Percentiles rank a stretch among this genome's conserved stretches.
phyloP scores from a whole-genome alignment of 371 early-diverging fungal genomes.

The Apophysomyces trapeziformis region DNA sequence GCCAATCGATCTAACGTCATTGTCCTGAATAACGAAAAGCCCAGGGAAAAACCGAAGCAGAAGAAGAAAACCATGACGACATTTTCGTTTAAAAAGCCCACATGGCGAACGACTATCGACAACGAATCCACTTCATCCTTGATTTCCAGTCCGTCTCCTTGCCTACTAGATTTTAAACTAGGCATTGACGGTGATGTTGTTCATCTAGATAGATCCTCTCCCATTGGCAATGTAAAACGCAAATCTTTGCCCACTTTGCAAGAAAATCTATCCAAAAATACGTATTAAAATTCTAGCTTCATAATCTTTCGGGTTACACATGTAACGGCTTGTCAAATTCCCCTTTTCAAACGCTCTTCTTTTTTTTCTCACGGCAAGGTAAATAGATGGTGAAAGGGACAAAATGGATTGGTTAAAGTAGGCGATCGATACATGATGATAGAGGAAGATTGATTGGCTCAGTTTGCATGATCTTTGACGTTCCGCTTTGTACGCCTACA shows the following conservation, averaged over 20 bases:
- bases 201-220: background rate
- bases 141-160: background rate
- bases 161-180: background rate
- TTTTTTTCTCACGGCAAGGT: too few relatives aligned
- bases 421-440: background rate
- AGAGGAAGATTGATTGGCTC: background rate
- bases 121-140: background rate
- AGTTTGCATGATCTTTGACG: background rate
- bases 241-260: background rate
- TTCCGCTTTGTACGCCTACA: background rate
- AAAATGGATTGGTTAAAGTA: background rate
- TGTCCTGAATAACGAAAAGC: constrained; percentile 36
- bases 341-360: too few relatives aligned
- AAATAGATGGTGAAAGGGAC: too few relatives aligned
- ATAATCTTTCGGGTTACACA: too few relatives aligned
- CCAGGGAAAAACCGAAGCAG: constrained; percentile 14
- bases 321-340: too few relatives aligned
- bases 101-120: background rate
- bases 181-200: background rate
- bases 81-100: background rate
- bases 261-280: background rate
- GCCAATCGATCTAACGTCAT: constrained; percentile 30
- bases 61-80: constrained; percentile 6
- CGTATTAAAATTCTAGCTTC: too few relatives aligned
- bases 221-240: background rate